These are phyloP conservation scores for Auricularia sp. DNA, from an alignment of 768 basidiomycete species.

Conservation along the genomic window DNA sequence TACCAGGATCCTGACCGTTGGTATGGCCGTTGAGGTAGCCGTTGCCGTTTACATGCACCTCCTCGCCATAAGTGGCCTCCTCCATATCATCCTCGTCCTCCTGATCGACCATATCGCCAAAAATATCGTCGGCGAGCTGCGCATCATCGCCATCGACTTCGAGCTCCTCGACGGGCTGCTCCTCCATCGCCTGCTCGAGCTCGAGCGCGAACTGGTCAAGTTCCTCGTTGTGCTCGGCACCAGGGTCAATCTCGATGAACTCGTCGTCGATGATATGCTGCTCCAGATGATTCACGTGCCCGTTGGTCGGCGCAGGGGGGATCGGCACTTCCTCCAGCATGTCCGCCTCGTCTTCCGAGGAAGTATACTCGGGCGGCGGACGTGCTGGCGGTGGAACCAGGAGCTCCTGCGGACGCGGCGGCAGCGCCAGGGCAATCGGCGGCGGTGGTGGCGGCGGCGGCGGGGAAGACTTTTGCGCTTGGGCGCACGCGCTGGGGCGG, in stretches of 20 bases:
- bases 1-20: neutral
- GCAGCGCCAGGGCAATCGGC: slow-evolving; percentile 23
- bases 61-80: neutral
- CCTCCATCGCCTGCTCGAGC: slow-evolving; percentile 29
- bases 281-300: neutral
- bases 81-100: neutral
- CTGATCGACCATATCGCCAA: neutral
- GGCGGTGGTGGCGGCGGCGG: slow-evolving; percentile 8
- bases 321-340: neutral
- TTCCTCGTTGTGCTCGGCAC: slow-evolving; percentile 14
- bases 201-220: slow-evolving; percentile 21
- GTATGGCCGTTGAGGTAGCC: neutral
- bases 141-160: no score
- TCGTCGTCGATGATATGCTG: slow-evolving; percentile 11
- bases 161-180: neutral
- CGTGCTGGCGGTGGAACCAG: neutral
- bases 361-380: neutral
- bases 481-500: slow-evolving; percentile 23
- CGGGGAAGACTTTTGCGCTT: slow-evolving; percentile 16
- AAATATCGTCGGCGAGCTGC: neutral
- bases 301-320: slow-evolving; percentile 14
- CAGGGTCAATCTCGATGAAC: slow-evolving; percentile 29
- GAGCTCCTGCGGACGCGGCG: slow-evolving; percentile 15
- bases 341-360: neutral
- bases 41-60: neutral